phyloP scores from a whole-genome alignment of 2,329 filamentous ascomycete species.

The Grosmannia serpens region DNA sequence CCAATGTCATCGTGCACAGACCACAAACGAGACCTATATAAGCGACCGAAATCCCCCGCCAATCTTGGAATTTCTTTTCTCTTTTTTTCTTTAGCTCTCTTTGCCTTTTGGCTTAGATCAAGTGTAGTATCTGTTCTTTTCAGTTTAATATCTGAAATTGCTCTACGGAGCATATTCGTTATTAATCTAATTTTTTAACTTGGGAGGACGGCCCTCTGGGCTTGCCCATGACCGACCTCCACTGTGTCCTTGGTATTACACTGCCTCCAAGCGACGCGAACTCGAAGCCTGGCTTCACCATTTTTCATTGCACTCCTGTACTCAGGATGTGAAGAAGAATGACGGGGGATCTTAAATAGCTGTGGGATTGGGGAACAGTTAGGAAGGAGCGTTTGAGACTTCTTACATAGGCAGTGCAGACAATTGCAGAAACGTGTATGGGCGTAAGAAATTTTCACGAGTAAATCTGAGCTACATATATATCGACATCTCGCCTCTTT shows the following conservation, averaged over 20 bases:
- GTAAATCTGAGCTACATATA: too few species aligned
- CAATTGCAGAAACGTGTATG: too few species aligned
- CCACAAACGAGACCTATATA: slow-evolving; percentile 10
- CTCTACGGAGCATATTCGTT: slow-evolving; percentile 59
- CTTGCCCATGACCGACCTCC: slow-evolving; percentile 54
- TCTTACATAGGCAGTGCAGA: too few species aligned
- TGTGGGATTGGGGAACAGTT: too few species aligned
- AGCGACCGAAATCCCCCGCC: neutral
- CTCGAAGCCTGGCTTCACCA: slow-evolving; percentile 16
- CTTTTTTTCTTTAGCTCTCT: slow-evolving; percentile 44
- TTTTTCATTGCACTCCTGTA: slow-evolving; percentile 48
- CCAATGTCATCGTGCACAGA: too few species aligned
- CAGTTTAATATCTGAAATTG: slow-evolving; percentile 92
- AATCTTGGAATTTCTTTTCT: slow-evolving; percentile 21
- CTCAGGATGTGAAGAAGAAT: slow-evolving; percentile 45
- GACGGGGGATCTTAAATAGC: neutral
- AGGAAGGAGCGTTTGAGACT: too few species aligned
- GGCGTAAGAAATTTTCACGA: too few species aligned
- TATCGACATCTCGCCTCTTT: too few species aligned
- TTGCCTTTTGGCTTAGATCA: slow-evolving; percentile 69
- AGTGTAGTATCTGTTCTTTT: slow-evolving; percentile 96
- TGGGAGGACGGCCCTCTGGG: slow-evolving; percentile 48
- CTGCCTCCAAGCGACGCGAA: slow-evolving; percentile 64
- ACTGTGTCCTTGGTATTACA: slow-evolving; percentile 70
- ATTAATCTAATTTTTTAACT: slow-evolving; percentile 74